A percentile compares a stretch with the other conserved stretches of the same genome.
Evolutionary conservation across 208 protist genomes (phyloP).

Genomic region (Balamuthia mandrillaris): DNA sequence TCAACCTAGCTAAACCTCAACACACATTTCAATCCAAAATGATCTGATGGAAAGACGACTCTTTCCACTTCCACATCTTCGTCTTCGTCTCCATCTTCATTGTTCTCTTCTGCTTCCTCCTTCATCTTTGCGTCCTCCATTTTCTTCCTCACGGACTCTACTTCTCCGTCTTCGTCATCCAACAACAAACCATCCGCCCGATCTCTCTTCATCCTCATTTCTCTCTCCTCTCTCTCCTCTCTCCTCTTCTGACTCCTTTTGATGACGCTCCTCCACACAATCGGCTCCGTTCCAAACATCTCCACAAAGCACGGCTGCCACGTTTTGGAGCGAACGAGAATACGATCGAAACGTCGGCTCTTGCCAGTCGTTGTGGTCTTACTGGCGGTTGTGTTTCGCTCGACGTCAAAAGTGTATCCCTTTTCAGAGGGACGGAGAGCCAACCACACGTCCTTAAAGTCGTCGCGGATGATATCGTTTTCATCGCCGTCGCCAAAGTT

Average conservation of each 20-base stretch:
- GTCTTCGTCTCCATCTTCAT: not conserved
- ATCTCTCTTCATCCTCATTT: no score
- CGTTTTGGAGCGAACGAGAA: not conserved
- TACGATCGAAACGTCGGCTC: not conserved
- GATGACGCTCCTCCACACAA: not conserved
- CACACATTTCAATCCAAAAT: not conserved
- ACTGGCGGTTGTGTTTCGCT: not conserved
- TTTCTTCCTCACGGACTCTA: not conserved
- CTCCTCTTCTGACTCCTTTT: not conserved
- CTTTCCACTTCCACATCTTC: no score
- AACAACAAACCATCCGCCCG: not conserved
- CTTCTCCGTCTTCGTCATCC: not conserved
- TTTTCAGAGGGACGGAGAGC: slow-evolving; percentile 1
- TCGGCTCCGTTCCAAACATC: not conserved
- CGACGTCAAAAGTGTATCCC: slow-evolving; percentile 28
- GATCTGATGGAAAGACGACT: not conserved
- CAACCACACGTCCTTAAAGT: slow-evolving; percentile 27
- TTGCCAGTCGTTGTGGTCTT: not conserved
- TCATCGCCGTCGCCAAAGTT: slow-evolving; percentile 40
- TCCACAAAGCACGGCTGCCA: not conserved
- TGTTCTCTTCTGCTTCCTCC: not conserved
- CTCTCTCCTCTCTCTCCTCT: no score
- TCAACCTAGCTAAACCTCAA: no score
- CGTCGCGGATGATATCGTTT: not conserved
- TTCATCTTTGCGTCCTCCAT: no score